These are phyloP conservation scores for Mortierella polycephala DNA, from an alignment of 371 early-diverging fungal genomes.

Conservation along the genomic window DNA sequence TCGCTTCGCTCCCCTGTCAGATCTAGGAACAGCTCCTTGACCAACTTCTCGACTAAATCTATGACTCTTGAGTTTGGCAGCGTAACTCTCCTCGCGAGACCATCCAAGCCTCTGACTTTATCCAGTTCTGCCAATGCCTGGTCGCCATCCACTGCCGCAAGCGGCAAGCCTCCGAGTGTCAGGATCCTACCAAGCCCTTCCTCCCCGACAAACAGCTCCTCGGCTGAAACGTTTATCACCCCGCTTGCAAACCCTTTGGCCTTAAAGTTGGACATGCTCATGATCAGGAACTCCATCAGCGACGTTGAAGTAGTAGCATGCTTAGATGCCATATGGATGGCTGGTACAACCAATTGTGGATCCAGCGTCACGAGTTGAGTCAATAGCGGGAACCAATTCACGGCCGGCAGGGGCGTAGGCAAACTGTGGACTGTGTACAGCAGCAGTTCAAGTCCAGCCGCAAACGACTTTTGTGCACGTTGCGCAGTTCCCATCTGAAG, in stretches of 20 bases:
- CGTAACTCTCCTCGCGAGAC: slow-evolving; percentile 59
- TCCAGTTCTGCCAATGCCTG: slow-evolving; percentile 39
- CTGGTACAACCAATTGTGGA: slow-evolving; percentile 21
- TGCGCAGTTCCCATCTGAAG: slow-evolving; percentile 49
- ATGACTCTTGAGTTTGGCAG: slow-evolving; percentile 60
- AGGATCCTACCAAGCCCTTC: slow-evolving; percentile 61
- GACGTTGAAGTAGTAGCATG: slow-evolving; percentile 68
- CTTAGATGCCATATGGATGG: slow-evolving; percentile 59
- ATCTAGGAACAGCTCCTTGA: slow-evolving; percentile 35
- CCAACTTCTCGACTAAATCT: slow-evolving; percentile 55
- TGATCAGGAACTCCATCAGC: slow-evolving; percentile 63
- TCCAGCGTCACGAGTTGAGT: slow-evolving; percentile 52
- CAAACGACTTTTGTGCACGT: slow-evolving; percentile 28
- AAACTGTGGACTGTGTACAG: slow-evolving; percentile 39
- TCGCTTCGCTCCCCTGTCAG: neutral
- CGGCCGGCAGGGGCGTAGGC: slow-evolving; percentile 66
- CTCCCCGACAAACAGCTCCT: slow-evolving; percentile 55
- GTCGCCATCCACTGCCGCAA: slow-evolving; percentile 20
- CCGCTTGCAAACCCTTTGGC: neutral
- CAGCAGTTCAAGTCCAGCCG: slow-evolving; percentile 22
- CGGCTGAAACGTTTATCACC: neutral
- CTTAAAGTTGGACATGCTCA: slow-evolving; percentile 40
- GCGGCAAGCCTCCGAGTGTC: slow-evolving; percentile 58
- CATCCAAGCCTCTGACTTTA: slow-evolving; percentile 66
- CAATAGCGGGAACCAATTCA: slow-evolving; percentile 66